A percentile compares a stretch with the other conserved stretches of the same genome.
Evolutionary conservation across 1,284 basidiomycete species (phyloP).

Genomic region (Microbotryomycetes sp.): DNA sequence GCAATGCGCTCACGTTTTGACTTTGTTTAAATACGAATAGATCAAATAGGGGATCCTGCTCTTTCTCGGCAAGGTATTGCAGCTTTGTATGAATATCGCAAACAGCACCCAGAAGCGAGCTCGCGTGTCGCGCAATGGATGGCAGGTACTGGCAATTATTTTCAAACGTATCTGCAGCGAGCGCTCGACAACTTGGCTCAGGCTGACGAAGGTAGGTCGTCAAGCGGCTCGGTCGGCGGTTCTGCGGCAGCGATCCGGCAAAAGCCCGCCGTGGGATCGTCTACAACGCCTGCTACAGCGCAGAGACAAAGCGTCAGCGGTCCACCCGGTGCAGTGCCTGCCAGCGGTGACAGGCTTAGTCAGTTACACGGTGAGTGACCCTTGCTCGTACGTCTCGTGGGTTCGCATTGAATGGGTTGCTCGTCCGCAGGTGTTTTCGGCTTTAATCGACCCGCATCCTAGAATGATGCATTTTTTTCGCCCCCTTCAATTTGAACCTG

Average conservation of each 20-base stretch:
- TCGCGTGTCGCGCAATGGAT: slow-evolving; percentile 55
- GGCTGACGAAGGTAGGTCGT: slow-evolving; percentile 14
- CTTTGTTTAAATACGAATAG: not conserved
- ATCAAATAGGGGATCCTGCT: not conserved
- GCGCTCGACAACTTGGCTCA: slow-evolving; percentile 40
- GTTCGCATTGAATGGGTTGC: too few relatives aligned
- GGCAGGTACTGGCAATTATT: slow-evolving; percentile 44
- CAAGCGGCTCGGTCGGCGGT: not conserved
- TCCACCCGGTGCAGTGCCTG: not conserved
- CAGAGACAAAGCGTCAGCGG: not conserved
- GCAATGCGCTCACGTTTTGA: not conserved
- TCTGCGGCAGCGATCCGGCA: not conserved
- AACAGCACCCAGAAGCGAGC: slow-evolving; percentile 81
- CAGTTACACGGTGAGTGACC: slow-evolving; percentile 1
- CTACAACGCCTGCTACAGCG: not conserved
- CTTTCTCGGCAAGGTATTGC: slow-evolving; percentile 58
- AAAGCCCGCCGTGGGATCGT: not conserved
- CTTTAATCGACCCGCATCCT: too few relatives aligned
- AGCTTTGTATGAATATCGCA: slow-evolving; percentile 90
- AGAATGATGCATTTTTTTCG: too few relatives aligned
- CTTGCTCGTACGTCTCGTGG: too few relatives aligned
- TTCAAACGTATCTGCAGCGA: slow-evolving; percentile 44
- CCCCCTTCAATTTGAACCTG: too few relatives aligned
- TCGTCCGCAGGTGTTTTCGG: too few relatives aligned
- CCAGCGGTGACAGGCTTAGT: not conserved